Base-by-base conservation (phyloP, 2,329 filamentous ascomycete genomes). In the Scortechinia acanthostroma region DNA sequence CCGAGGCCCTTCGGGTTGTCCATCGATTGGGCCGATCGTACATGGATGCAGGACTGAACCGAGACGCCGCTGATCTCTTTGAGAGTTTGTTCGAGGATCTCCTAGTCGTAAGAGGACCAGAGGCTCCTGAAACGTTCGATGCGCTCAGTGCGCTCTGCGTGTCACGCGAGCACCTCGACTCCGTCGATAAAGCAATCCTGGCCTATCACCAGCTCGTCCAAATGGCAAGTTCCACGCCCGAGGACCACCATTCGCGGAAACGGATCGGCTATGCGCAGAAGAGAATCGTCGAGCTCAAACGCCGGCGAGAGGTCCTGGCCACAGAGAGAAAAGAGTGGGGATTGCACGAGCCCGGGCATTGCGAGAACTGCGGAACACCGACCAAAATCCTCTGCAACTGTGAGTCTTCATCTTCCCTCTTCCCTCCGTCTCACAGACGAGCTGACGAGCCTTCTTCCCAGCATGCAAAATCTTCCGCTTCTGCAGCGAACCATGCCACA, bases 101-200 rank as follows among this genome's bases (percentile, higher is more conserved):
- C 19, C 44, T 52, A n/a, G 49, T 47, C 5, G 48, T 52, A 4
- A 56, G 52, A 20, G 56, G 54, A 4, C 46, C 50, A 2, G 53
- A 58, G 42, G 55, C 55, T 3, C 45, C 50, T 1, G 57, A 59
- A 21, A 57, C 55, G 4, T 58, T 56, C 22, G 53, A 58, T 44
- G 56, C 57, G 1, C 52, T 59, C 10, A 59, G 55, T 37, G 55
- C 55, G 4, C 49, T 59, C 3, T 58, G 56, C 42, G 53, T 58
- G 3, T 54, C 54, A 4, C 46, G 50, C 13, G 56, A 59, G 16
- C 53, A 58, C 19, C 53, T 58, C 10, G 57, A 56, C 16, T 52
- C 50, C 5, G 40, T 57, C 5, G 57, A 59, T 21, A 53, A 57
- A 42, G 57, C 57, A 2, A 56, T 58, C 10, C 52, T 56, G 4